These are phyloP conservation scores for Silene latifolia DNA, from an alignment of 148 eudicot genomes.

Conservation along the genomic window DNA sequence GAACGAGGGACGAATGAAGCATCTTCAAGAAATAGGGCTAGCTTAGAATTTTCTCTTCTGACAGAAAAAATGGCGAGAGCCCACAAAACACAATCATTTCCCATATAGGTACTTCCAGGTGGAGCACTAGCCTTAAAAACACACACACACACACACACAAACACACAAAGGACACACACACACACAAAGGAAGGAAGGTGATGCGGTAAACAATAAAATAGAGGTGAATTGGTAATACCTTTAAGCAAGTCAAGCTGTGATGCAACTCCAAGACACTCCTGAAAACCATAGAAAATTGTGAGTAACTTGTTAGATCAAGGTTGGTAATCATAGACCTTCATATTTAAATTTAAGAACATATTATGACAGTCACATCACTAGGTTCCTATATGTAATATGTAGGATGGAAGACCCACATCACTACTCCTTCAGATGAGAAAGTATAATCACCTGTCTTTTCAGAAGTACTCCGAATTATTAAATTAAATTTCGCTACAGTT, in stretches of 20 bases:
- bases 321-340: background rate
- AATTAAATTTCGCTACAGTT: background rate
- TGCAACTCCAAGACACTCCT: constrained; percentile 47
- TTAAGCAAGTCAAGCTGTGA: constrained; percentile 59
- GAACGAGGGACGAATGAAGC: background rate
- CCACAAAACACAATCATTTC: background rate
- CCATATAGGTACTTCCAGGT: constrained; percentile 1
- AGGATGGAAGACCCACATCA: background rate
- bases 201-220: background rate
- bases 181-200: background rate
- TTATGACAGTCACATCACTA: background rate
- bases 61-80: background rate
- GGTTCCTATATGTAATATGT: background rate
- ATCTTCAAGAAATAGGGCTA: background rate
- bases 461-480: background rate
- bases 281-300: constrained; percentile 14
- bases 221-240: constrained; percentile 32
- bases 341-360: background rate
- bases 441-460: background rate
- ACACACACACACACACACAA: background rate
- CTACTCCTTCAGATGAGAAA: background rate
- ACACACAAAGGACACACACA: too few species aligned
- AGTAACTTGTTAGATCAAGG: constrained; percentile 1
- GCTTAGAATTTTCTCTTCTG: background rate
- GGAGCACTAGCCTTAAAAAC: background rate